Evolutionary conservation across 768 basidiomycete species (phyloP).

Genomic region (Russula dissimulans): DNA sequence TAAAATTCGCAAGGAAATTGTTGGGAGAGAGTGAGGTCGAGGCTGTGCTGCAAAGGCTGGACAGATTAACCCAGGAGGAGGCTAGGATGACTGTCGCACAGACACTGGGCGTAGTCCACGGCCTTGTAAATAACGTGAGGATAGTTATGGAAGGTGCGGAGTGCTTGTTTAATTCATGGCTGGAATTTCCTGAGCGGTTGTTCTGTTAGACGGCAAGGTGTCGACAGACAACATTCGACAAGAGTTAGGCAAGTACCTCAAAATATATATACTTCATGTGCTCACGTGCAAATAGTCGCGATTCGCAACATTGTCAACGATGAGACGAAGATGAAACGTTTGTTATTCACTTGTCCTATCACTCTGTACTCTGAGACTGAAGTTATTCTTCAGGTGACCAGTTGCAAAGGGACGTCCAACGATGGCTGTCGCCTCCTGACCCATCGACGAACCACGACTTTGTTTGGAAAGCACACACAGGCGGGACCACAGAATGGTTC

Average conservation of each 20-base stretch:
- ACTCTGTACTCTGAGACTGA: neutral
- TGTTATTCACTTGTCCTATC: neutral
- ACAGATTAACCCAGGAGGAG: neutral
- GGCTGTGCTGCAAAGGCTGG: neutral
- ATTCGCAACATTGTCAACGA: too few species aligned
- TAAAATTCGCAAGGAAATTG: neutral
- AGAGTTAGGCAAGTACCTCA: neutral
- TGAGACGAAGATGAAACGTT: neutral
- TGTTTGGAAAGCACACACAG: neutral
- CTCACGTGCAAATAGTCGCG: neutral
- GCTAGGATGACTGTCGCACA: neutral
- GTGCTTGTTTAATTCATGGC: too few species aligned
- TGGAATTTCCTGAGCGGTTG: neutral
- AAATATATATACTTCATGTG: too few species aligned
- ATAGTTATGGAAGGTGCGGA: neutral
- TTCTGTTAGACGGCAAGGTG: neutral
- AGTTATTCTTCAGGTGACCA: neutral
- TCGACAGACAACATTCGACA: neutral
- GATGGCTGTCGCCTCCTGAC: neutral
- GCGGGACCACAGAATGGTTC: neutral
- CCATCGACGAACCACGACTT: neutral
- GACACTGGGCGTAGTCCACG: neutral
- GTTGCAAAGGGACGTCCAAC: neutral
- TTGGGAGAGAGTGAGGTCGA: neutral
- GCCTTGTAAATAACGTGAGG: neutral